Percentiles rank a stretch among this genome's conserved stretches.
Evolutionary conservation across 345 rosid species (phyloP).

Genomic region (Salix brachista): DNA sequence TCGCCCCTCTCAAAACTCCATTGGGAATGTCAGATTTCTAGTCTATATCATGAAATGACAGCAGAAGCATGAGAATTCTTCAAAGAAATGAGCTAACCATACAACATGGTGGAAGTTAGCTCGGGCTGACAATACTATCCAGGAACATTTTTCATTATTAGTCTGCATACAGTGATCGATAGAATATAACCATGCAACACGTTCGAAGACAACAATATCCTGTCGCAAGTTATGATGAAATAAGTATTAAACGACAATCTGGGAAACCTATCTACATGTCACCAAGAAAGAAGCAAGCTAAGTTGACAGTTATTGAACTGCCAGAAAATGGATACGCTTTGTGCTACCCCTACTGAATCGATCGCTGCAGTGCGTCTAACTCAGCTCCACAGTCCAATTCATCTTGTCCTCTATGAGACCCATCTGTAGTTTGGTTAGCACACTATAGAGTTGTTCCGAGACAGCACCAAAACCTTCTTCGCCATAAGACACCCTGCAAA

Average conservation of each 20-base stretch:
- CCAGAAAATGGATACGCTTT: background rate
- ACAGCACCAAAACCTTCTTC: constrained; percentile 65
- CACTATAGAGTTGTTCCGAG: constrained; percentile 54
- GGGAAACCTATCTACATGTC: constrained; percentile 1
- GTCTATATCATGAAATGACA: no score
- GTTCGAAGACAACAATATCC: no score
- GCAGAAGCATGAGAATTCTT: no score
- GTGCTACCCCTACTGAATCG: background rate
- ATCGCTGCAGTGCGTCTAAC: constrained; percentile 6
- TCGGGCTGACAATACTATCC: no score
- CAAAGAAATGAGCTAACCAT: no score
- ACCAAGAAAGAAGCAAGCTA: background rate
- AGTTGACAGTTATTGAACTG: background rate
- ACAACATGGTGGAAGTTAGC: no score
- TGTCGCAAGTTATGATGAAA: no score
- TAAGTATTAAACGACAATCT: background rate
- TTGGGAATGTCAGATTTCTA: no score
- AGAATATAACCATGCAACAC: no score
- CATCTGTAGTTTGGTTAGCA: constrained; percentile 85
- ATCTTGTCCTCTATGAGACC: constrained; percentile 74
- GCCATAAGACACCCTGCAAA: constrained; percentile 64
- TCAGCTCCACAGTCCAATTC: constrained; percentile 81
- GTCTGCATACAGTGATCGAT: no score
- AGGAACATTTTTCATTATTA: no score
- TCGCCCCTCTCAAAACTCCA: no score